Conservation (phyloP, 768 basidiomycete species). For the Vishniacozyma victoriae region DNA sequence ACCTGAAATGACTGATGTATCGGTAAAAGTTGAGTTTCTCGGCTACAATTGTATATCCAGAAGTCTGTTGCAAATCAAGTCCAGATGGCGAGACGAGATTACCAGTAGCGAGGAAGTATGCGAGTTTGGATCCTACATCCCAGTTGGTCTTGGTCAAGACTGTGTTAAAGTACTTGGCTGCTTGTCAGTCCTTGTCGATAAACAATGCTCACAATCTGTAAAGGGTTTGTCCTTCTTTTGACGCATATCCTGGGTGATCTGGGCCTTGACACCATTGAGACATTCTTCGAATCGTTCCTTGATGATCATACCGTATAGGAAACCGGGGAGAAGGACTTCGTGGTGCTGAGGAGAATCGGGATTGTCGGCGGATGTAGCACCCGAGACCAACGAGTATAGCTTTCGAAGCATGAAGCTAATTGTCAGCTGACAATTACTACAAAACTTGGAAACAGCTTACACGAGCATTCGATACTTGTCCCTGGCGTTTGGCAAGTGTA, state of each 20-base stretch:
- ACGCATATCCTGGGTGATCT: constrained; percentile 67
- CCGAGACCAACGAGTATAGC: constrained; percentile 82
- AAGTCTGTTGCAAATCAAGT: constrained; percentile 91
- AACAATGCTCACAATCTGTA: constrained; percentile 62
- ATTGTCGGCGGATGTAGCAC: constrained; percentile 85
- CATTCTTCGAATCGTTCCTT: constrained; percentile 94
- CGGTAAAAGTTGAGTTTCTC: constrained; percentile 99
- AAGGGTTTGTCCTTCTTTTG: constrained; percentile 75
- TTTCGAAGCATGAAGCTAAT: constrained; percentile 96
- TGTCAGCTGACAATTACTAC: constrained; percentile 6
- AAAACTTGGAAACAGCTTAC: constrained; percentile 53
- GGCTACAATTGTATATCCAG: constrained; percentile 97
- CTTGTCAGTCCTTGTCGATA: not conserved
- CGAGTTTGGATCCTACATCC: constrained; percentile 81
- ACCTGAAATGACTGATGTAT: constrained; percentile 96
- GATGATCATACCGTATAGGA: constrained; percentile 91
- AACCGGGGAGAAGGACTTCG: constrained; percentile 90
- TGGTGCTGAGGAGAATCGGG: constrained; percentile 99
- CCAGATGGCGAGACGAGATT: constrained; percentile 91
- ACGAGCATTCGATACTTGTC: constrained; percentile 94
- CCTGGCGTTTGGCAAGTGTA: constrained; percentile 75
- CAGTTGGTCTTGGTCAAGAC: constrained; percentile 72
- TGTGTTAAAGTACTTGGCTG: constrained; percentile 76
- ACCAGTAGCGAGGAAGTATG: constrained; percentile 95
- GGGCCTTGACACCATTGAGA: constrained; percentile 57